Evolutionary conservation across 2,329 filamentous ascomycete genomes (phyloP).

Genomic region (Calonectria crousiana): DNA sequence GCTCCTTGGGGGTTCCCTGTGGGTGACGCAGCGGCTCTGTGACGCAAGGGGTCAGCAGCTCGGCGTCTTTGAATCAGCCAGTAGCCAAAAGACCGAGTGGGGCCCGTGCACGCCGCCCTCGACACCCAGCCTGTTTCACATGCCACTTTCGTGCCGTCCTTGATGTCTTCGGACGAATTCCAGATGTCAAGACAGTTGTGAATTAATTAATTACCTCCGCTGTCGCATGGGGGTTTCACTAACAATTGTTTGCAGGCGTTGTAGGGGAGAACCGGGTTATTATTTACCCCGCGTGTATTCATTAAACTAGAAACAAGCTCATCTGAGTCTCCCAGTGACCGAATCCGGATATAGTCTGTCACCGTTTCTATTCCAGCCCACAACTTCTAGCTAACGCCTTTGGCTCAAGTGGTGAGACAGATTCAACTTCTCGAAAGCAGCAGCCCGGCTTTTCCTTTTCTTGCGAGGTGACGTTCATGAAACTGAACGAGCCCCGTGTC

Average conservation of each 20-base stretch:
- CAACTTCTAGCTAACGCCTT: constrained; percentile 17
- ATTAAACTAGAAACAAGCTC: constrained; percentile 19
- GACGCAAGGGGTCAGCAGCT: constrained; percentile 28
- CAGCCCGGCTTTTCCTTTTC: too few relatives aligned
- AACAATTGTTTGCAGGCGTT: not conserved
- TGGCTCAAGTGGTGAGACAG: not conserved
- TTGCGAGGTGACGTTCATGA: not conserved
- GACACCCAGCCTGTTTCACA: constrained; percentile 17
- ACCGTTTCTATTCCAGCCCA: not conserved
- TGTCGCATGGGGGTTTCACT: not conserved
- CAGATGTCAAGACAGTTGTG: constrained; percentile 9
- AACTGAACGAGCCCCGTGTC: not conserved
- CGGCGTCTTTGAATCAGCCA: constrained; percentile 15
- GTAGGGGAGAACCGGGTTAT: not conserved
- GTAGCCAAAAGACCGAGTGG: constrained; percentile 8
- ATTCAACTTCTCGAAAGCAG: not conserved
- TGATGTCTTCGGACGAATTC: constrained; percentile 14
- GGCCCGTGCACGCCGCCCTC: constrained; percentile 7
- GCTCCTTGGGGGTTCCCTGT: constrained; percentile 4
- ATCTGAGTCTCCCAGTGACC: not conserved
- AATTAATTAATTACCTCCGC: not conserved
- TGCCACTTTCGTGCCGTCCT: constrained; percentile 16
- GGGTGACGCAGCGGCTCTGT: constrained; percentile 15
- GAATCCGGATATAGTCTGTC: not conserved
- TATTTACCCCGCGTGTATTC: constrained; percentile 11